Percentiles rank a stretch among this genome's conserved stretches.
Conservation (phyloP, 331 rosid genomes). For the Ulmus americana region DNA sequence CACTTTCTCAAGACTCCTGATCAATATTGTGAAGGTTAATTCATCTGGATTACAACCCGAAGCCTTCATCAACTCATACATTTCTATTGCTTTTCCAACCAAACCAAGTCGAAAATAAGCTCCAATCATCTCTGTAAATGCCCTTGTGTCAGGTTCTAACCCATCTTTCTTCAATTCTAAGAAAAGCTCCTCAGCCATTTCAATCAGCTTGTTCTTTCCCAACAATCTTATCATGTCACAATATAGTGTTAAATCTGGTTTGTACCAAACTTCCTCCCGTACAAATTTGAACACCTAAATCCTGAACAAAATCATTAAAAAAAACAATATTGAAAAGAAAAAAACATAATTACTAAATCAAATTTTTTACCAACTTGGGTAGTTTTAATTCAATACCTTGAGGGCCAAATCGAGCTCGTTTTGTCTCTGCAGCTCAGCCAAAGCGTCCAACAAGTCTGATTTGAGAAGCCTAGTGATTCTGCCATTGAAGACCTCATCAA, state of each 20-base stretch:
- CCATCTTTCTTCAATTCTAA: conserved; percentile 34
- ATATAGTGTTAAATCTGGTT: conserved; percentile 40
- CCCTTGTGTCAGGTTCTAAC: conserved; percentile 51
- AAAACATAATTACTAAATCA: neutral
- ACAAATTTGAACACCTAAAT: conserved; percentile 57
- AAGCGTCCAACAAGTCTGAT: conserved; percentile 39
- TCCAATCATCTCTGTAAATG: conserved; percentile 69
- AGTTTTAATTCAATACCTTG: conserved; percentile 26
- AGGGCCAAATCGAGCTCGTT: conserved; percentile 46
- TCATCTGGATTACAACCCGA: conserved; percentile 53
- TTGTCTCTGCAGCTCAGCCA: conserved; percentile 53
- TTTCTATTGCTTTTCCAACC: conserved; percentile 53
- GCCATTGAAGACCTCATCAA: conserved; percentile 34
- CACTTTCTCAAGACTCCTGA: conserved; percentile 39
- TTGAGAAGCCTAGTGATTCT: conserved; percentile 53
- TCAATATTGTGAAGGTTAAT: conserved; percentile 53
- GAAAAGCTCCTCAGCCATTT: conserved; percentile 55
- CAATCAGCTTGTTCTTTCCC: conserved; percentile 52
- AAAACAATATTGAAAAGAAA: neutral
- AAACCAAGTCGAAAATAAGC: conserved; percentile 46
- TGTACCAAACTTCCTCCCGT: conserved; percentile 40
- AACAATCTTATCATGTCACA: conserved; percentile 51
- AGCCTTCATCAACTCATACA: conserved; percentile 47
- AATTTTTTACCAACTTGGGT: no score
- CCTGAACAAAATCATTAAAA: conserved; percentile 19